phyloP scores from a whole-genome alignment of 2,329 filamentous ascomycete species.

The Microdochium trichocladiopsis region DNA sequence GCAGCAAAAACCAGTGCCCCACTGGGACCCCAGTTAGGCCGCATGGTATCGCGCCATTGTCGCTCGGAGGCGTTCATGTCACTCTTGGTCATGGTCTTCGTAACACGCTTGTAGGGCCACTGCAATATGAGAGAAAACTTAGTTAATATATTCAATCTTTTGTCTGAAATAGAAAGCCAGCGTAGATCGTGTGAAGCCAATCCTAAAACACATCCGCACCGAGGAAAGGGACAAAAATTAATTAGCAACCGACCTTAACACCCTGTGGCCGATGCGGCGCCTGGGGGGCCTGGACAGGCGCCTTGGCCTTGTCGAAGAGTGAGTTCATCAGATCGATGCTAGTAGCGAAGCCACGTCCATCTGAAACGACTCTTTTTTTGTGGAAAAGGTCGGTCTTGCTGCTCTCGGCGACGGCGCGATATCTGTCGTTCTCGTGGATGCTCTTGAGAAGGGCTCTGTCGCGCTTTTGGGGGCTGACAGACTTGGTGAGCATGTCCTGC shows the following conservation, averaged over 20 bases:
- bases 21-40: constrained; percentile 71
- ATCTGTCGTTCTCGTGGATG: constrained; percentile 52
- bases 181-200: no score
- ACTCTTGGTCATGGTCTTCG: constrained; percentile 51
- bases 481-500: constrained; percentile 89
- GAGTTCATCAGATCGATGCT: constrained; percentile 97
- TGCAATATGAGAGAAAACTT: constrained; percentile 44
- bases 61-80: constrained; percentile 58
- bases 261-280: constrained; percentile 50
- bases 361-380: constrained; percentile 27
- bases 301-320: constrained; percentile 69
- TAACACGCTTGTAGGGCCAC: constrained; percentile 85
- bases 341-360: constrained; percentile 67
- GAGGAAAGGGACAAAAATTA: constrained; percentile 8
- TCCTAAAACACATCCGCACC: no score
- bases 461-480: constrained; percentile 88
- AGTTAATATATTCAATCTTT: constrained; percentile 31
- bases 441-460: constrained; percentile 67
- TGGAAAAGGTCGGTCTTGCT: constrained; percentile 12
- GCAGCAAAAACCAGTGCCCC: constrained; percentile 64
- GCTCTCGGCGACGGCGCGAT: constrained; percentile 31
- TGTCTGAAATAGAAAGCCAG: constrained; percentile 18
- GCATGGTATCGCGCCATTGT: constrained; percentile 65
- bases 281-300: constrained; percentile 45
- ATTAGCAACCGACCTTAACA: constrained; percentile 74